Base-by-base conservation (phyloP, 306 rosid genomes). In the Cucurbita moschata region DNA sequence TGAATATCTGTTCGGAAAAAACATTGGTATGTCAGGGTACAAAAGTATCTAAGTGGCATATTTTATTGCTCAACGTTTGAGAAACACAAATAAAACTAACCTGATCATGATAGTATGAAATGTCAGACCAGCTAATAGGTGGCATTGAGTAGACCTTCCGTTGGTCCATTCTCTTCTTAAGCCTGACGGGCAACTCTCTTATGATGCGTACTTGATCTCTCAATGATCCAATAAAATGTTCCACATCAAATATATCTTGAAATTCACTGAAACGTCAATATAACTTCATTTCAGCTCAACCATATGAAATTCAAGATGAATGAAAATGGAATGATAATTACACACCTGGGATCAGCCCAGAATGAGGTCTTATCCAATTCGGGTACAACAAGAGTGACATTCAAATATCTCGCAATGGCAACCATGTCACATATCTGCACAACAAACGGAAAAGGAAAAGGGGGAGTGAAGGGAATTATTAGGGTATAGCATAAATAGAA, bases 81-180 rank as follows among this genome's bases (percentile, higher is more conserved):
- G 40, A 58, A 78, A 46, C 46, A 44, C 10, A 19, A 63, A 53
- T 21, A 61, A 71, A 51, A 71, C 15, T 50, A 39, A 92, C 98
- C 91, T 85, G 88, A 21, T 90, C 83, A 64, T 83, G 82, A 60
- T 92, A 92, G 86, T 90, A 90, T 0, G 96, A 75, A 73, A 92
- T 86, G 57, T 83, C 77, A 49, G 98, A 92, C 98, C 98, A 92
- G 76, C 98, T 92, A 68, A 90, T 80, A 4, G 98, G 98, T 4
- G 96, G 79, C 86, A 92, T 80, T 44, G 93, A 83, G 69, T 84
- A 81, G 21, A 76, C 78, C 18, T 58, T 60, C 62, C 80, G 84
- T 5, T 39, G 53, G 82, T 88, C 85, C 70, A 92, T 84, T 82
- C 87, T 86, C 81, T 46, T 83, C 87, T 87, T 87, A 74, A 83